Evolutionary conservation across 495 filamentous ascomycete genomes (phyloP), one percentile per base, ranked within the genome.

Genomic region (Hypoxylon lienhwacheense): DNA sequence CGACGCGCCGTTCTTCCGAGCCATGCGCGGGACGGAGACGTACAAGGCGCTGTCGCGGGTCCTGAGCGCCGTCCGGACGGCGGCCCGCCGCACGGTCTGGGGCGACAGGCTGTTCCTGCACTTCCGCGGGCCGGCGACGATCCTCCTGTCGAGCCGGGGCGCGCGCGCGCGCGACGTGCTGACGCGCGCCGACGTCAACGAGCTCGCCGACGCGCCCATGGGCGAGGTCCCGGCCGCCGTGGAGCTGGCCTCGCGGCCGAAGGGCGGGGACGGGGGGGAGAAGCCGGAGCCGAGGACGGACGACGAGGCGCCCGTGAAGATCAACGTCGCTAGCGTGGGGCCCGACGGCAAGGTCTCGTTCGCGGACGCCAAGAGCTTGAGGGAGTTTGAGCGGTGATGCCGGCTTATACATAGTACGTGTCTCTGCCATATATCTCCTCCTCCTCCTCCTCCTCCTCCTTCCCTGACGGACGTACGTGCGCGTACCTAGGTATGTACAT

Each of bases 71-170:
- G 47, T 95, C 12, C 79, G 89, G 25, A 92, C 89, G 1, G 86
- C 87, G 70, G 76, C 81, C 22, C 78, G 91, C 46, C 76, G 86
- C 63, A 85, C 85, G 2, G 87, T 98, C n/a, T 96, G 89, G 89
- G 93, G 93, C 21, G 93, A 98, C 68, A 73, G 92, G 56, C 75
- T 97, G 10, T 97, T 97, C 65, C 73, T 97, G 16, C 85, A 88
- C 60, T 96, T 98, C 62, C 78, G 85, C 17, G 93, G 93, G 0
- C 93, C 93, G 15, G 81, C 79, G 2, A 96, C 85, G 3, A 77
- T 98, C 25, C 75, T 97, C 16, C 70, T 98, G 61, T 93, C 95
- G 61, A 90, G 89, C 17, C 83, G 91, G 14, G 89, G 84, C 5
- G 78, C 86, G 7, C 73, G 86, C 1, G 70, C 95, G 14, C 81